These are phyloP conservation scores for Brassica juncea DNA, from an alignment of 345 rosid species.

Conservation along the genomic window DNA sequence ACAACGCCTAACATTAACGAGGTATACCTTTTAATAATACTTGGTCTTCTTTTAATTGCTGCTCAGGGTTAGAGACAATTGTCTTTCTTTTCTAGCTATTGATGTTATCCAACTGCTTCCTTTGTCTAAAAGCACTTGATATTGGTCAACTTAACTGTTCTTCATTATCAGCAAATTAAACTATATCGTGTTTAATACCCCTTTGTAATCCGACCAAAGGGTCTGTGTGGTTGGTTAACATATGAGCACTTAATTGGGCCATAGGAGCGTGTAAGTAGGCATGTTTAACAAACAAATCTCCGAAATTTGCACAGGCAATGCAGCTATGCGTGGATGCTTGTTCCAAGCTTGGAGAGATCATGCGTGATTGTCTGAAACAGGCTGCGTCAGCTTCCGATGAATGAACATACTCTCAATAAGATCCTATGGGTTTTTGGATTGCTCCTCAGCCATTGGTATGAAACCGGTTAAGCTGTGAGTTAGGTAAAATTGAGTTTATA, in stretches of 20 bases:
- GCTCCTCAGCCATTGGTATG: constrained; percentile 10
- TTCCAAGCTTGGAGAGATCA: constrained; percentile 69
- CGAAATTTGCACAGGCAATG: constrained; percentile 61
- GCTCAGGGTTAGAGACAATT: neutral
- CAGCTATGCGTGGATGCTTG: constrained; percentile 90
- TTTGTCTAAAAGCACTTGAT: neutral
- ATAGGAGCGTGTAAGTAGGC: neutral
- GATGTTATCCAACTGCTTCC: neutral
- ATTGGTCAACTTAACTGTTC: neutral
- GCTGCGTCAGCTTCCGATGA: constrained; percentile 56
- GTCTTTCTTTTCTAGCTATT: neutral
- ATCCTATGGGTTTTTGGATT: constrained; percentile 20
- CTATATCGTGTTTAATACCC: too few species aligned
- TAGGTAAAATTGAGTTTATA: neutral
- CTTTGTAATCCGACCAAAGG: neutral
- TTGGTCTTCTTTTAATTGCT: neutral
- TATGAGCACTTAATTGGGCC: neutral
- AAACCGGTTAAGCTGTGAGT: constrained; percentile 14
- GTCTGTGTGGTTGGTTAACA: neutral
- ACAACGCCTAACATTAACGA: constrained; percentile 70
- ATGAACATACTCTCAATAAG: constrained; percentile 34
- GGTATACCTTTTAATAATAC: constrained; percentile 44
- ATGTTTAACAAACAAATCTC: constrained; percentile 7
- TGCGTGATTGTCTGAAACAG: constrained; percentile 83
- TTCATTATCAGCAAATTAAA: neutral